Percentiles rank a stretch among this genome's conserved stretches.
These are phyloP conservation scores for Zoysia matrella DNA, from an alignment of 202 grass and related monocot species.

Conservation along the genomic window DNA sequence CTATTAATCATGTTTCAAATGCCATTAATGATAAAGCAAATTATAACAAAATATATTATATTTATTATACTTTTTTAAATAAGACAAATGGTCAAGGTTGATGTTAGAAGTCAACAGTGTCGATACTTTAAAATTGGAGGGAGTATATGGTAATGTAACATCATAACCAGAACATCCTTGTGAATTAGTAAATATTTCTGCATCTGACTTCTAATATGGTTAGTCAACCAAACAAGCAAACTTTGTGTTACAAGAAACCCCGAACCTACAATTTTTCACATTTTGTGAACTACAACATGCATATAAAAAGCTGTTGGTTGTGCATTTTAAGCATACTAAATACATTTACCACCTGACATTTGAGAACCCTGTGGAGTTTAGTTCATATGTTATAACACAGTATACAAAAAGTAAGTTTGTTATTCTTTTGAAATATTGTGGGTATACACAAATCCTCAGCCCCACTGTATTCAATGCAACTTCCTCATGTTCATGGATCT, in stretches of 20 bases:
- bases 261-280: no score
- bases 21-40: no score
- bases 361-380: not conserved
- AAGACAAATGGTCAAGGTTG: no score
- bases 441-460: not conserved
- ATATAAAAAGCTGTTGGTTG: not conserved
- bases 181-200: not conserved
- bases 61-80: no score
- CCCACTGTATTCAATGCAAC: not conserved
- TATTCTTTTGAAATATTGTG: not conserved
- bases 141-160: not conserved
- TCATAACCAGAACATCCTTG: conserved; percentile 11
- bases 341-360: not conserved
- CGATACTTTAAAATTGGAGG: no score
- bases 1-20: no score
- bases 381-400: not conserved
- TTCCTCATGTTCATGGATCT: not conserved
- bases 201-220: not conserved
- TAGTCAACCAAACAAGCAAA: conserved; percentile 19
- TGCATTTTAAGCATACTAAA: not conserved
- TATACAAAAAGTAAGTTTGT: not conserved
- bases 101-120: no score
- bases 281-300: no score
- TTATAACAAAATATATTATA: no score
- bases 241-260: not conserved